phyloP scores from a whole-genome alignment of 2,329 filamentous ascomycete genomes.

The Stenocarpella maydis region DNA sequence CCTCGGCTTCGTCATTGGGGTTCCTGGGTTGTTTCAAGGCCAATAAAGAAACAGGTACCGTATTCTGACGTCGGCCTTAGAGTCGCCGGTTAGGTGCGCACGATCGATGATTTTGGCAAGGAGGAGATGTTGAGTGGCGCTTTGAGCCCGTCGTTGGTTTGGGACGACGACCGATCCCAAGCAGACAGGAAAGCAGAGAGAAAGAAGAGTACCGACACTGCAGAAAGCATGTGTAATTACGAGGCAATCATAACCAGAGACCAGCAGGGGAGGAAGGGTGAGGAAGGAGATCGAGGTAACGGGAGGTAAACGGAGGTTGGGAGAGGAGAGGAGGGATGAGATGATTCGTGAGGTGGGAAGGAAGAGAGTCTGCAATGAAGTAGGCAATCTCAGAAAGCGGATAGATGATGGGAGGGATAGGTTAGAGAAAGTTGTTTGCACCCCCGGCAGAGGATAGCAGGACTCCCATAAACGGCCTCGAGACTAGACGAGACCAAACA shows the following conservation, averaged over 20 bases:
- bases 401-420: neutral
- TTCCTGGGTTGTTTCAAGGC: constrained; percentile 5
- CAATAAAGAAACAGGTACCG: neutral
- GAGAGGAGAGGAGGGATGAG: neutral
- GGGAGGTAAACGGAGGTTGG: neutral
- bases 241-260: neutral
- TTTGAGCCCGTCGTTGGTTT: neutral
- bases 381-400: neutral
- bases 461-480: neutral
- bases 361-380: neutral
- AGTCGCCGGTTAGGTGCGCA: neutral
- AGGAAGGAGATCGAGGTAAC: neutral
- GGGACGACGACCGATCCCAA: neutral
- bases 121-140: neutral
- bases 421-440: neutral
- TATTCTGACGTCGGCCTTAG: neutral
- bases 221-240: neutral
- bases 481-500: neutral
- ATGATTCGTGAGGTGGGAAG: neutral
- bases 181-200: neutral
- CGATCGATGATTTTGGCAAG: neutral
- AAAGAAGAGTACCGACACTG: neutral
- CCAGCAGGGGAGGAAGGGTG: neutral
- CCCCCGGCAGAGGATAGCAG: neutral
- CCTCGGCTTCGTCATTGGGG: constrained; percentile 19